phyloP scores from a whole-genome alignment of 192 early-diverging fungal species.

The Helicostylum pulchrum region DNA sequence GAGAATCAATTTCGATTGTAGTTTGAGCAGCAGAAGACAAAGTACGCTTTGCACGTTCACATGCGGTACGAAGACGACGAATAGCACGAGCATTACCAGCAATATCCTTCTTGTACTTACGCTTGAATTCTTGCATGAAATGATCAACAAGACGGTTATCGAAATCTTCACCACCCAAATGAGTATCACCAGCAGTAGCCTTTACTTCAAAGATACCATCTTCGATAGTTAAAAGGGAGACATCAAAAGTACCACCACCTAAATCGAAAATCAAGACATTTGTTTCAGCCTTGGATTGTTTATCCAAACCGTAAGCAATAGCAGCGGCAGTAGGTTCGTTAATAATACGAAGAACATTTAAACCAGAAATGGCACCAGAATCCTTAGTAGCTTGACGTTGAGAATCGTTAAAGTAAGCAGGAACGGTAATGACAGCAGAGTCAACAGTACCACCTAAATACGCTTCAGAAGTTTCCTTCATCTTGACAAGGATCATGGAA shows the following conservation, averaged over 20 bases:
- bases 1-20: conserved; percentile 93
- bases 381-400: conserved; percentile 96
- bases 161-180: conserved; percentile 99
- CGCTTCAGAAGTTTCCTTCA: conserved; percentile 96
- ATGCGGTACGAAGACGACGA: conserved; percentile 95
- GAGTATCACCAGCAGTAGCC: conserved; percentile 98
- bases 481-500: conserved; percentile 91
- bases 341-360: conserved; percentile 90
- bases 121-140: conserved; percentile 96
- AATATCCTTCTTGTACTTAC: conserved; percentile 97
- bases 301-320: conserved; percentile 84
- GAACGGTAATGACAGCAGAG: conserved; percentile 93
- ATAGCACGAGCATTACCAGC: conserved; percentile 85
- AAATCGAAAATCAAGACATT: conserved; percentile 98
- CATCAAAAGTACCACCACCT: conserved; percentile 97
- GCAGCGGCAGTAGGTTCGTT: conserved; percentile 95
- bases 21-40: conserved; percentile 93
- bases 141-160: conserved; percentile 97
- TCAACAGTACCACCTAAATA: conserved; percentile 78
- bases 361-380: conserved; percentile 83
- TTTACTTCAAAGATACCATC: conserved; percentile 98
- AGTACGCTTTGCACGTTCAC: conserved; percentile 97
- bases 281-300: conserved; percentile 89
- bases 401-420: conserved; percentile 97
- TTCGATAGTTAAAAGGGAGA: conserved; percentile 94